Base-by-base conservation (phyloP, 257 asterid genomes). In the Dorcoceras hygrometricum region DNA sequence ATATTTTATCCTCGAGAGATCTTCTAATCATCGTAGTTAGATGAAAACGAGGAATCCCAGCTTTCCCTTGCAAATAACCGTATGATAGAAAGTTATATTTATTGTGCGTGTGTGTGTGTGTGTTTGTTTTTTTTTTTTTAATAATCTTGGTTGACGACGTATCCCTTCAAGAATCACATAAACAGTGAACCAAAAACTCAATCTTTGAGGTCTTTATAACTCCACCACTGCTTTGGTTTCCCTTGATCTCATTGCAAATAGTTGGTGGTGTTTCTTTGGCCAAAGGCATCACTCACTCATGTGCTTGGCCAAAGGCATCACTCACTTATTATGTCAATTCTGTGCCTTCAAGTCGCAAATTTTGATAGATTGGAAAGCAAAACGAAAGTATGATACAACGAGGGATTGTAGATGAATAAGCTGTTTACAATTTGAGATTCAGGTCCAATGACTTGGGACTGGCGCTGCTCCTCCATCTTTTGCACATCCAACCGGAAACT, bases 371-470 rank as follows among this genome's bases (percentile, higher is more conserved):
- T 43, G 53, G 53, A 43, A 16, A 9, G 14, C 11, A 34, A 16
- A 43, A 14, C 2, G 2, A 16, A n/a, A 43, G 53, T 43, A 16
- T 43, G 53, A 43, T 16, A 43, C 53, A 43, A 16, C 8, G 1
- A 16, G 4, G 7, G 20, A 16, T 4, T 43, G 20, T 11, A 67
- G 54, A 58, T 18, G 59, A 36, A 39, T 22, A 24, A 16, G 28
- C 59, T 59, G 19, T 24, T 75, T 74, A 89, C 69, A 89, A 89
- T 73, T 80, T 87, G 71, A 89, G 96, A 73, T 86, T 83, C 81
- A 89, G 81, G 78, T 89, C 95, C 31, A 87, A 72, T 73, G 62
- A 63, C 23, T 73, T 71, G 50, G 78, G 74, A 63, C 66, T 58
- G 16, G 83, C 75, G 11, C 67, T 46, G 76, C 23, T 70, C 77